phyloP scores from a whole-genome alignment of 345 rosid genomes.

The Camelina neglecta region DNA sequence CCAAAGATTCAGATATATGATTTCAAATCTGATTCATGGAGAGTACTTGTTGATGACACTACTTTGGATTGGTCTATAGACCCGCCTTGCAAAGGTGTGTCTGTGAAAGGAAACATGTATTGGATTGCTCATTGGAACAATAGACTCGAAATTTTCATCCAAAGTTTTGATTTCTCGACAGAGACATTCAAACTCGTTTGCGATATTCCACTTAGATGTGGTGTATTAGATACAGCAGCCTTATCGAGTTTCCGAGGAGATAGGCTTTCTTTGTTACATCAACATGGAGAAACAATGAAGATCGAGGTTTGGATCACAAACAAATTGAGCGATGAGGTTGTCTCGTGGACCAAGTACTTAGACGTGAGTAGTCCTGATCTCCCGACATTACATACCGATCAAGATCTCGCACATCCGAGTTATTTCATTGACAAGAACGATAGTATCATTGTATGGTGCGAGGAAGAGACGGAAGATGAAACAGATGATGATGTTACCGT shows the following conservation, averaged over 20 bases:
- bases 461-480: constrained; percentile 6
- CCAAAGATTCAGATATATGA: constrained; percentile 24
- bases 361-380: constrained; percentile 23
- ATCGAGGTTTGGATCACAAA: constrained; percentile 40
- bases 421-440: constrained; percentile 35
- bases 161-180: constrained; percentile 25
- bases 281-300: constrained; percentile 23
- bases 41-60: not conserved
- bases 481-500: constrained; percentile 24
- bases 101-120: constrained; percentile 44
- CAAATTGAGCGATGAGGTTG: constrained; percentile 21
- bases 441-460: constrained; percentile 35
- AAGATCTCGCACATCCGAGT: constrained; percentile 31
- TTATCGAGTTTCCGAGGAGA: constrained; percentile 39
- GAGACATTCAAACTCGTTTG: constrained; percentile 30
- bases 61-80: constrained; percentile 38
- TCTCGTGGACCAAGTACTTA: constrained; percentile 34
- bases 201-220: constrained; percentile 4
- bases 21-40: constrained; percentile 37
- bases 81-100: constrained; percentile 40
- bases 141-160: constrained; percentile 28
- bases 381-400: constrained; percentile 40
- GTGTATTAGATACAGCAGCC: constrained; percentile 31
- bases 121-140: constrained; percentile 43
- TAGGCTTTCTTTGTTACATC: constrained; percentile 40